These are phyloP conservation scores for Moniliophthora roreri DNA, from an alignment of 1,284 basidiomycete species.

Conservation along the genomic window DNA sequence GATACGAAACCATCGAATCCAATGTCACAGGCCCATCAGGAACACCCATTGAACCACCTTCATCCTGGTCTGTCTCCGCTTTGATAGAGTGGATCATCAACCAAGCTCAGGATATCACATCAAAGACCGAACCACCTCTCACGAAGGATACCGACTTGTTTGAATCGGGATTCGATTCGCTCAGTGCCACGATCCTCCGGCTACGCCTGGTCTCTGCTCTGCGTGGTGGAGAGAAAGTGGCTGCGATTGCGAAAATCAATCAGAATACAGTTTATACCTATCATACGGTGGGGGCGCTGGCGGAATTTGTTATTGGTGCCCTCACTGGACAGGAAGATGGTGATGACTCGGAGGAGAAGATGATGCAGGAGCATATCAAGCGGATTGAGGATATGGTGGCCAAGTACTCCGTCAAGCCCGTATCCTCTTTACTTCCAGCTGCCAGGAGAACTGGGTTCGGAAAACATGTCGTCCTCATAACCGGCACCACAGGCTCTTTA, in stretches of 20 bases:
- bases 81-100: slow-evolving; percentile 4
- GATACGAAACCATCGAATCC: slow-evolving; percentile 12
- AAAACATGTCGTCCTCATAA: neutral
- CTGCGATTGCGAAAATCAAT: neutral
- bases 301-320: slow-evolving; percentile 5
- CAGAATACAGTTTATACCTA: slow-evolving; percentile 11
- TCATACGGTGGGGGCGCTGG: slow-evolving; percentile 3
- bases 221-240: neutral
- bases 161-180: slow-evolving; percentile 2
- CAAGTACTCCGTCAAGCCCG: slow-evolving; percentile 5
- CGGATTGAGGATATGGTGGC: slow-evolving; percentile 10
- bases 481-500: neutral
- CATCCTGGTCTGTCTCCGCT: slow-evolving; percentile 4
- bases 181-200: slow-evolving; percentile 10
- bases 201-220: slow-evolving; percentile 6
- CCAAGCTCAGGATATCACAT: slow-evolving; percentile 5
- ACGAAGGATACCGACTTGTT: neutral
- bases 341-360: neutral
- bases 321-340: neutral
- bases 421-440: neutral
- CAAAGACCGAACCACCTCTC: neutral
- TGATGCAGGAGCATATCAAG: neutral
- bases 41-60: slow-evolving; percentile 4
- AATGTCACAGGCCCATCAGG: slow-evolving; percentile 1
- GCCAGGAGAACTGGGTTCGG: no score